Conservation (phyloP, 1,284 basidiomycete genomes). For the Wolfiporia cocos region DNA sequence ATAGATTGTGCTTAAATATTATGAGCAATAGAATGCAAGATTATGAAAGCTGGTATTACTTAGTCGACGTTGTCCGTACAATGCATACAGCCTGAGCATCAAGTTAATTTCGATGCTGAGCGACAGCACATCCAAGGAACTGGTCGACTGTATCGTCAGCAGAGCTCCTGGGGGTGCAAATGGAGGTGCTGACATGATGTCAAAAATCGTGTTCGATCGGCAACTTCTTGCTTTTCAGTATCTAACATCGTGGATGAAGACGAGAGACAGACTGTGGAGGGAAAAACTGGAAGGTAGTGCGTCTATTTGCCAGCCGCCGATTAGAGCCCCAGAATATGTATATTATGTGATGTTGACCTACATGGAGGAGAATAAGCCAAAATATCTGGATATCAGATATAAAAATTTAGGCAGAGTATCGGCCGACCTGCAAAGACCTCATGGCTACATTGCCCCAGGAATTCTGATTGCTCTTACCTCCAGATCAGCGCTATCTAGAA, state of each 20-base stretch:
- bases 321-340: not conserved
- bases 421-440: conserved; percentile 3
- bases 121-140: too few relatives aligned
- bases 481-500: conserved; percentile 9
- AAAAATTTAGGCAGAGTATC: conserved; percentile 7
- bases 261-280: not conserved
- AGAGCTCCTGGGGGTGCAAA: too few relatives aligned
- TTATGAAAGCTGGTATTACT: too few relatives aligned
- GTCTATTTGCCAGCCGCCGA: not conserved
- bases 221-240: too few relatives aligned
- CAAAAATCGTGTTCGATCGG: too few relatives aligned
- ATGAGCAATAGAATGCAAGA: too few relatives aligned
- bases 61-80: not conserved
- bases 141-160: too few relatives aligned
- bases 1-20: too few relatives aligned
- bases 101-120: not conserved
- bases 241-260: too few relatives aligned
- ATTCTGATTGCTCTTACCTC: conserved; percentile 1
- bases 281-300: not conserved
- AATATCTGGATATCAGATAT: conserved; percentile 8
- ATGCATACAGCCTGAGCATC: not conserved
- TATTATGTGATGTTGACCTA: not conserved
- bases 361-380: conserved; percentile 6
- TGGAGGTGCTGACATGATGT: too few relatives aligned
- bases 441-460: not conserved